A percentile compares a stretch with the other conserved stretches of the same genome.
phyloP scores from a whole-genome alignment of 441 rosid species.

The Gossypium davidsonii region DNA sequence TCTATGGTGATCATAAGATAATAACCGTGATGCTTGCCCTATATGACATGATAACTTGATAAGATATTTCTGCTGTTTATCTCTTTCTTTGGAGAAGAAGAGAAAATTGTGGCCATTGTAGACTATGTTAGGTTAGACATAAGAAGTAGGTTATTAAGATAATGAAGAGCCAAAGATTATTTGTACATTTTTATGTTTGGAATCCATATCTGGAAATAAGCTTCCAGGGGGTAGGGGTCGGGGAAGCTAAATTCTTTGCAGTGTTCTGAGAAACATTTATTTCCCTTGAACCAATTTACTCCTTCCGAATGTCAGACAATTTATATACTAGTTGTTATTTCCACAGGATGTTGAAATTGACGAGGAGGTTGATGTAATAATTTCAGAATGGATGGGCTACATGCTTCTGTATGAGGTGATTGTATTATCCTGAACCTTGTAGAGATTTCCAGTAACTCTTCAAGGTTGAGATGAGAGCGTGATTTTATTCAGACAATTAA shows the following conservation, averaged over 20 bases:
- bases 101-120: background rate
- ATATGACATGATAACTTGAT: background rate
- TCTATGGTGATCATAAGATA: background rate
- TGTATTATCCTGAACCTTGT: constrained; percentile 12
- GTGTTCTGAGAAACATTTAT: background rate
- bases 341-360: constrained; percentile 85
- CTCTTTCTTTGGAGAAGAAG: background rate
- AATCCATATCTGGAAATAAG: background rate
- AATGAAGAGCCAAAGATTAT: background rate
- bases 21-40: background rate
- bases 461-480: background rate
- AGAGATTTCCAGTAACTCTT: background rate
- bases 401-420: constrained; percentile 95
- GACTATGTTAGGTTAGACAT: background rate
- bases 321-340: constrained; percentile 17
- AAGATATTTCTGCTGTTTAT: background rate
- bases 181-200: background rate
- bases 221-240: background rate
- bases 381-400: constrained; percentile 99
- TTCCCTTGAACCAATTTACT: background rate
- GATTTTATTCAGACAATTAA: background rate
- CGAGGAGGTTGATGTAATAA: constrained; percentile 90
- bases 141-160: background rate
- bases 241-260: background rate
- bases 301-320: background rate